Conservation (phyloP, 2,329 filamentous ascomycete genomes). For the Botrytis fabae region DNA sequence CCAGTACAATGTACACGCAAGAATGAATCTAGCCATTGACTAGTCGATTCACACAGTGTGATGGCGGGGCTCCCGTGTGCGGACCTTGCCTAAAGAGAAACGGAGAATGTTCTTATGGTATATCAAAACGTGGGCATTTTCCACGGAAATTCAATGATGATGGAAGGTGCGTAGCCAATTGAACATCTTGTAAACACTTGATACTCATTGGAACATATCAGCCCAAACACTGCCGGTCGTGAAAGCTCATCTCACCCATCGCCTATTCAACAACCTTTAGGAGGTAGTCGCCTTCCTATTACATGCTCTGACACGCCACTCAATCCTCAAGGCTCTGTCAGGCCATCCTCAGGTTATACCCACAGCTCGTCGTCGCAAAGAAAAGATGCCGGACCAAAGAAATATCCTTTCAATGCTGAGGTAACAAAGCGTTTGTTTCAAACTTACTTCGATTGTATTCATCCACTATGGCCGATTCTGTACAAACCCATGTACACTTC, state of each 20-base stretch:
- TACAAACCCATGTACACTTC: slow-evolving; percentile 39
- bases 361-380: slow-evolving; percentile 7
- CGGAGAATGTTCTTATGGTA: slow-evolving; percentile 36
- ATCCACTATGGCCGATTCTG: slow-evolving; percentile 39
- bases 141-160: slow-evolving; percentile 5
- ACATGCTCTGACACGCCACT: background rate
- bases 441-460: slow-evolving; percentile 38
- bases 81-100: slow-evolving; percentile 33
- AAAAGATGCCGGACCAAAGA: slow-evolving; percentile 1
- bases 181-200: background rate
- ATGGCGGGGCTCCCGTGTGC: slow-evolving; percentile 35
- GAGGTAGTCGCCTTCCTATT: background rate
- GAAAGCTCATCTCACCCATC: slow-evolving; percentile 2
- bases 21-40: slow-evolving; percentile 15
- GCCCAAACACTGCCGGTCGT: slow-evolving; percentile 12
- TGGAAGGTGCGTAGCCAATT: slow-evolving; percentile 29
- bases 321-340: background rate
- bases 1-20: background rate
- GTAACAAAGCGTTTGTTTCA: slow-evolving; percentile 36
- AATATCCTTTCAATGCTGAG: slow-evolving; percentile 29
- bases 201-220: background rate
- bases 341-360: background rate
- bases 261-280: background rate
- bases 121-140: slow-evolving; percentile 33
- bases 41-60: slow-evolving; percentile 32